Conservation (phyloP, 805 yeast species). For the Schwanniomyces vanrijiae region DNA sequence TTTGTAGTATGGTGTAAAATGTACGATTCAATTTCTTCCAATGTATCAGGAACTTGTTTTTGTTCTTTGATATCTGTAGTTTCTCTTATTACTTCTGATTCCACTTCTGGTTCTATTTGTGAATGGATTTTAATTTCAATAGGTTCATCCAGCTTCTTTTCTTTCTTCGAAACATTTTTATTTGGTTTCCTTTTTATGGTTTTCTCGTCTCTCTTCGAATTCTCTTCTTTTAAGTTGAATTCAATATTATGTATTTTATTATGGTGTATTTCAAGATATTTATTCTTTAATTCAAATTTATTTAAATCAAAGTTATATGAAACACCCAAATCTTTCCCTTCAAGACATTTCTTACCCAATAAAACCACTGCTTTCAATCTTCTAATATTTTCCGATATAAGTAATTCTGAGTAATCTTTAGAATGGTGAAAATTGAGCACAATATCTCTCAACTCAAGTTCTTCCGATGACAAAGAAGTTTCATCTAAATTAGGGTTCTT, state of each 20-base stretch:
- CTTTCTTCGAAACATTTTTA: not conserved
- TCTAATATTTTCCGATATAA: conserved; percentile 24
- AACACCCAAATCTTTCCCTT: conserved; percentile 5
- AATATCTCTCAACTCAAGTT: not conserved
- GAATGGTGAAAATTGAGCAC: not conserved
- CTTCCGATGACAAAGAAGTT: conserved; percentile 2
- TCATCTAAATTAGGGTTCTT: not conserved
- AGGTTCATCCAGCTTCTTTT: not conserved
- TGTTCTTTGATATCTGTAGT: not conserved
- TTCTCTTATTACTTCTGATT: not conserved
- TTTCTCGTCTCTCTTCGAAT: not conserved
- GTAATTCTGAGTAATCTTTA: conserved; percentile 6
- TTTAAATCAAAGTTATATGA: conserved; percentile 2
- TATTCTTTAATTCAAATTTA: not conserved
- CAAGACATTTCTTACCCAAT: conserved; percentile 21
- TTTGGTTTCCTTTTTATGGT: not conserved
- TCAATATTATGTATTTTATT: no score
- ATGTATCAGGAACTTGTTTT: conserved; percentile 20
- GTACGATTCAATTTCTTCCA: conserved; percentile 38
- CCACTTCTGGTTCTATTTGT: no score
- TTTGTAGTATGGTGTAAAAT: conserved; percentile 34
- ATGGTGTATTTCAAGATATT: not conserved
- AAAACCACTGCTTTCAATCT: conserved; percentile 27
- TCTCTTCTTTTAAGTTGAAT: no score
- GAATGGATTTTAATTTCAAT: no score